These are phyloP conservation scores for Centrapalus pauciflorus DNA, from an alignment of 129 eudicot genomes.

Conservation along the genomic window DNA sequence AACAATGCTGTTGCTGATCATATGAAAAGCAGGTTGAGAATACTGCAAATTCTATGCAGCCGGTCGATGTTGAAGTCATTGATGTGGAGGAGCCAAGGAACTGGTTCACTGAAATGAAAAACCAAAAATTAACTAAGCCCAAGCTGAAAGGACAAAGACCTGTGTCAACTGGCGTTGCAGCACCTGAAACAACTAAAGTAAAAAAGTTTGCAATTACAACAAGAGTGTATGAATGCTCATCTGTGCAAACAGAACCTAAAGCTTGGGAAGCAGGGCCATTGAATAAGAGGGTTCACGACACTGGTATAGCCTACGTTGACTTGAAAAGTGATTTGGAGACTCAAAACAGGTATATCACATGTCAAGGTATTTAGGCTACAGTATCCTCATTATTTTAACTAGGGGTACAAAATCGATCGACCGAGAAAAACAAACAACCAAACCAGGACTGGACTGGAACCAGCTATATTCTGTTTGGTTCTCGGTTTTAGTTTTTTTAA, in stretches of 20 bases:
- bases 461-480: no score
- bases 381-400: not conserved
- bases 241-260: conserved; percentile 20
- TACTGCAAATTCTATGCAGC: conserved; percentile 22
- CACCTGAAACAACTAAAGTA: conserved; percentile 16
- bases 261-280: conserved; percentile 11
- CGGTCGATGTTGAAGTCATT: conserved; percentile 25
- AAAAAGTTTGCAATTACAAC: conserved; percentile 17
- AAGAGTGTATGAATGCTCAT: conserved; percentile 24
- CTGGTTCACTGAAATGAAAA: conserved; percentile 31
- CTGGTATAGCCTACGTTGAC: conserved; percentile 31
- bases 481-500: no score
- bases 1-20: conserved; percentile 2
- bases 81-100: conserved; percentile 27
- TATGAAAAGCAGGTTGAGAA: conserved; percentile 37
- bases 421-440: no score
- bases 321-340: conserved; percentile 34
- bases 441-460: no score
- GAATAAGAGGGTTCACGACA: conserved; percentile 20
- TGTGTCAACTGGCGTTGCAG: conserved; percentile 23
- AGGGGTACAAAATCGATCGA: no score
- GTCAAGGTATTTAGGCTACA: not conserved
- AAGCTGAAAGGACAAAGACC: conserved; percentile 19
- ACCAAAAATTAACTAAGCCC: conserved; percentile 25
- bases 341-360: conserved; percentile 42